Evolutionary conservation across 2,329 filamentous ascomycete genomes (phyloP).

Genomic region (Paecilomyces variotii): DNA sequence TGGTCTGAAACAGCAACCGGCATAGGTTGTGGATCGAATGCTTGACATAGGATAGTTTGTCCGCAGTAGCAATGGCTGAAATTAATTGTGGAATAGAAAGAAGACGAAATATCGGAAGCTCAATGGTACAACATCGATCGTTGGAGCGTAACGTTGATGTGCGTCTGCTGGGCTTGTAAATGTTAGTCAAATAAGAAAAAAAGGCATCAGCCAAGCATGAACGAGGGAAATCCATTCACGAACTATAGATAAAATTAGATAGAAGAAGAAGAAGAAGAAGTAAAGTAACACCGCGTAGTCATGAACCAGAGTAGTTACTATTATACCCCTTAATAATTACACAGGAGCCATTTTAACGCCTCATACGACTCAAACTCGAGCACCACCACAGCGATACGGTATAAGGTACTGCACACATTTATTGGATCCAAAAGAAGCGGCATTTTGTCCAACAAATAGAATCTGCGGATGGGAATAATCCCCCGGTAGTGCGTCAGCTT

Average conservation of each 20-base stretch:
- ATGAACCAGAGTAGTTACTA: too few relatives aligned
- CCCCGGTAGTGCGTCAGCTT: background rate
- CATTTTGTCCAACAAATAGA: background rate
- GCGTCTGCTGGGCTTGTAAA: too few relatives aligned
- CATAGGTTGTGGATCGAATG: background rate
- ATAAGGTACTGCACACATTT: background rate
- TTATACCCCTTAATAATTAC: too few relatives aligned
- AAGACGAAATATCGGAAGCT: background rate
- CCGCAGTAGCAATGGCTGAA: background rate
- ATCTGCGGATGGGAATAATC: background rate
- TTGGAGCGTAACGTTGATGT: too few relatives aligned
- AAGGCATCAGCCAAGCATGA: too few relatives aligned
- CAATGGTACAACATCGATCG: background rate
- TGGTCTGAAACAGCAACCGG: background rate
- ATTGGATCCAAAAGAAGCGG: background rate
- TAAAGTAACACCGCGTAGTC: too few relatives aligned
- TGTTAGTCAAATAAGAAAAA: too few relatives aligned
- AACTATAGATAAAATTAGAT: too few relatives aligned
- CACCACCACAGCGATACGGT: background rate
- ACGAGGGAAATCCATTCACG: too few relatives aligned
- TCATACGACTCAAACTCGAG: background rate
- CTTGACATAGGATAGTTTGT: background rate
- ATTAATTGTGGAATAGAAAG: background rate
- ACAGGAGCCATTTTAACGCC: background rate
- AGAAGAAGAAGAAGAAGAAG: too few relatives aligned